These are phyloP conservation scores for Serendipita sp. DNA, from an alignment of 768 basidiomycete species.

Conservation along the genomic window DNA sequence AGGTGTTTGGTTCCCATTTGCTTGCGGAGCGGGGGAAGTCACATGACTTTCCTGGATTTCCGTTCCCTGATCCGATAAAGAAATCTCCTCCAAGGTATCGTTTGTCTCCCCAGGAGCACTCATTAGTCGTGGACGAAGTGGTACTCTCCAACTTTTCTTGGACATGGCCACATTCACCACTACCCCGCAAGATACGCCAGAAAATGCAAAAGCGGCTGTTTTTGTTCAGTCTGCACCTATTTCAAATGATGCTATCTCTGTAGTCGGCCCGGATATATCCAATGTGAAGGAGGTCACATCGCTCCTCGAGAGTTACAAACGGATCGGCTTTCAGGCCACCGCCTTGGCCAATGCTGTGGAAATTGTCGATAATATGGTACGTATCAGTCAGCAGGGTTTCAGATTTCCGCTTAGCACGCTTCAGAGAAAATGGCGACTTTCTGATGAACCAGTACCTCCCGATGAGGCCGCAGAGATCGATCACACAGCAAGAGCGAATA, in stretches of 20 bases:
- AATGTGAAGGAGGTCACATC: conserved; percentile 44
- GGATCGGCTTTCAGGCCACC: conserved; percentile 96
- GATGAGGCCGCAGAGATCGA: conserved; percentile 54
- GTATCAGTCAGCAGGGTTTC: conserved; percentile 12
- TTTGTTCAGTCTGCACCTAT: conserved; percentile 62
- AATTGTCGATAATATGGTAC: conserved; percentile 86
- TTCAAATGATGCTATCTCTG: conserved; percentile 45
- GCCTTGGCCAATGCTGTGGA: conserved; percentile 77
- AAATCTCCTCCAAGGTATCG: background rate
- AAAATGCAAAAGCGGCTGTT: conserved; percentile 55
- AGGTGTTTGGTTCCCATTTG: background rate
- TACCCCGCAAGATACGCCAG: conserved; percentile 22
- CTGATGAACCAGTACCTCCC: conserved; percentile 58
- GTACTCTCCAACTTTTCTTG: background rate
- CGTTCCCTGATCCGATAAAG: background rate
- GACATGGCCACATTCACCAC: background rate
- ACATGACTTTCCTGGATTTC: background rate
- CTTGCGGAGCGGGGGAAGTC: background rate
- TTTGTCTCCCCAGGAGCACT: background rate
- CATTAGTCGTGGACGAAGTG: background rate
- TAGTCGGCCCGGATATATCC: conserved; percentile 81
- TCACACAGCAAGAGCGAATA: conserved; percentile 38
- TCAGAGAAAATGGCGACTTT: conserved; percentile 78
- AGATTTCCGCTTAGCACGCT: background rate
- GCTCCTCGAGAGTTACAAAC: conserved; percentile 65